phyloP scores from a whole-genome alignment of 352 stramenopile genomes.

The Hyaloperonospora brassicae region DNA sequence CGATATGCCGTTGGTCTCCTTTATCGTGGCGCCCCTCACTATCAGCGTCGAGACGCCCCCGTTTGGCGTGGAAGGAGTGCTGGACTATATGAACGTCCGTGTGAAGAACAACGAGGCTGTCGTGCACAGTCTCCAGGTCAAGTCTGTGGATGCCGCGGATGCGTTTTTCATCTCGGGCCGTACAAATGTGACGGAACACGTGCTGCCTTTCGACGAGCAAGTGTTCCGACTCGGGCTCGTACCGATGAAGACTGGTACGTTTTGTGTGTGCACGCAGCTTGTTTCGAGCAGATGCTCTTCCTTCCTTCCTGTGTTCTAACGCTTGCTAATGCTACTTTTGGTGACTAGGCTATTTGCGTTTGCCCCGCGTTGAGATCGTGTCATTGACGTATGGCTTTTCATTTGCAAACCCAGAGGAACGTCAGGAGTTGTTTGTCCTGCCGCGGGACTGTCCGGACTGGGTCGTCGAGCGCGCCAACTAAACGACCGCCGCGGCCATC shows the following conservation, averaged over 20 bases:
- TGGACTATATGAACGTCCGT: conserved; percentile 48
- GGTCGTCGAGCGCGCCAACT: conserved; percentile 12
- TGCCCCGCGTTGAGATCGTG: conserved; percentile 70
- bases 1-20: conserved; percentile 55
- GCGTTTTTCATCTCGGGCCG: conserved; percentile 74
- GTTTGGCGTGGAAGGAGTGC: conserved; percentile 60
- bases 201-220: conserved; percentile 63
- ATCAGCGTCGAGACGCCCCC: conserved; percentile 55
- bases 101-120: conserved; percentile 68
- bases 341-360: conserved; percentile 47
- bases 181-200: conserved; percentile 65
- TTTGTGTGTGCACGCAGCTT: background rate
- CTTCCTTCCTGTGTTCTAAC: too few relatives aligned
- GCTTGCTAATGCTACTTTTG: conserved; percentile 1
- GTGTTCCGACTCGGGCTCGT: conserved; percentile 58
- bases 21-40: conserved; percentile 56
- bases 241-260: conserved; percentile 67
- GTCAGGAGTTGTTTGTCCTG: conserved; percentile 68
- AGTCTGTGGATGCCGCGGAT: conserved; percentile 55
- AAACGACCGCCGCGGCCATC: background rate
- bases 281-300: too few relatives aligned
- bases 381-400: conserved; percentile 59
- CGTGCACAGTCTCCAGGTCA: conserved; percentile 64
- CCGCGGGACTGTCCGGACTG: conserved; percentile 50
- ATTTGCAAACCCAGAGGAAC: conserved; percentile 60